Percentiles rank a stretch among this genome's conserved stretches.
Evolutionary conservation across 169 alveolate genomes (phyloP).

Genomic region (Eimeria sp.): DNA sequence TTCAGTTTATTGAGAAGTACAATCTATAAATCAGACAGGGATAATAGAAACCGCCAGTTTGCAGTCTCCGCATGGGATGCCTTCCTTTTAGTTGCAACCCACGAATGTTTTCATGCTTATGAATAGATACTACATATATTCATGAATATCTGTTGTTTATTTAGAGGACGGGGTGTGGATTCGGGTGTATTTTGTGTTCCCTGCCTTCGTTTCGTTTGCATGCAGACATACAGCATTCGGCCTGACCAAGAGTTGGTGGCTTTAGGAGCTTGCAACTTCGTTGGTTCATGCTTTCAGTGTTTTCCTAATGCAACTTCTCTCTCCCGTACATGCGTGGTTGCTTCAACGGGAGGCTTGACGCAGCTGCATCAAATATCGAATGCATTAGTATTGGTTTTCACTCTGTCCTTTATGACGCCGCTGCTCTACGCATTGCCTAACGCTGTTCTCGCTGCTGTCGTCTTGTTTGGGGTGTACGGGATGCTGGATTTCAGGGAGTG

Average conservation of each 20-base stretch:
- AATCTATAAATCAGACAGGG: no score
- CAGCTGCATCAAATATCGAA: conserved; percentile 76
- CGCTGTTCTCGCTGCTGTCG: conserved; percentile 84
- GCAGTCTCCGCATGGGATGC: neutral
- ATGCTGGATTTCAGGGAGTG: conserved; percentile 82
- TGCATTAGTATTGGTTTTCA: conserved; percentile 67
- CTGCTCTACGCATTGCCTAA: conserved; percentile 76
- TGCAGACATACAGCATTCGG: conserved; percentile 77
- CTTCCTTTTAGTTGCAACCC: neutral
- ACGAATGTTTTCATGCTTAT: neutral
- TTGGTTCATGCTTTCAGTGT: conserved; percentile 84
- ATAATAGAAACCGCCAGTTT: neutral
- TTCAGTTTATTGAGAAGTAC: neutral
- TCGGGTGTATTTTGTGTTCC: neutral
- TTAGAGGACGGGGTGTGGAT: no score
- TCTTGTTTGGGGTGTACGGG: conserved; percentile 84
- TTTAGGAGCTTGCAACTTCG: conserved; percentile 56
- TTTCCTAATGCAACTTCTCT: conserved; percentile 84
- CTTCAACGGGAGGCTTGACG: conserved; percentile 71
- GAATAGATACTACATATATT: no score
- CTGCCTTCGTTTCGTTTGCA: neutral
- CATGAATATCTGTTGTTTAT: neutral
- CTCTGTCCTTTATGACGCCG: conserved; percentile 83
- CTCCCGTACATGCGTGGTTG: conserved; percentile 78
- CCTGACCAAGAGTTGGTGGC: conserved; percentile 83